A percentile compares a stretch with the other conserved stretches of the same genome.
Conservation (phyloP, 805 yeast genomes). For the Groenewaldozyma salmanticensis region DNA sequence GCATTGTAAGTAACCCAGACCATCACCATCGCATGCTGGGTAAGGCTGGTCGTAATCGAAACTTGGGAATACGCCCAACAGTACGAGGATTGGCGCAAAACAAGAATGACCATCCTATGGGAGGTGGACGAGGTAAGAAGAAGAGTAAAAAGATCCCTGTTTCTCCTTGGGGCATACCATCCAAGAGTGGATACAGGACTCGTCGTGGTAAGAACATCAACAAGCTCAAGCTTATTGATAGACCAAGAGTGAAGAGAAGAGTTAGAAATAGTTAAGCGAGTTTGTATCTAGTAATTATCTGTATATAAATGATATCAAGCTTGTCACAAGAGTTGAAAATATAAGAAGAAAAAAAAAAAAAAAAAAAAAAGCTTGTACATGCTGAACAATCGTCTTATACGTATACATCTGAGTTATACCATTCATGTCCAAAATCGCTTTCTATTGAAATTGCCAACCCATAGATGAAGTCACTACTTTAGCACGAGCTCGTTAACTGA, state of each 20-base stretch:
- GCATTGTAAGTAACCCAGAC: slow-evolving; percentile 85
- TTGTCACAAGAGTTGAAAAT: too few relatives aligned
- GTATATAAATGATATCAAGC: too few relatives aligned
- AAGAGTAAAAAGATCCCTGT: slow-evolving; percentile 90
- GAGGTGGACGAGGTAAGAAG: slow-evolving; percentile 99
- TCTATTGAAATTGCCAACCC: too few relatives aligned
- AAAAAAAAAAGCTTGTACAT: too few relatives aligned
- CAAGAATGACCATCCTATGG: slow-evolving; percentile 95
- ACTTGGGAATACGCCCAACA: slow-evolving; percentile 86
- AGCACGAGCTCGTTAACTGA: too few relatives aligned
- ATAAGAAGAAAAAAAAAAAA: too few relatives aligned
- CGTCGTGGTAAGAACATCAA: slow-evolving; percentile 83
- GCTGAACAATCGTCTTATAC: too few relatives aligned
- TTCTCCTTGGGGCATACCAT: slow-evolving; percentile 92
- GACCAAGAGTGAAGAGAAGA: slow-evolving; percentile 65
- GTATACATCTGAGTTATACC: too few relatives aligned
- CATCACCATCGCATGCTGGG: slow-evolving; percentile 86
- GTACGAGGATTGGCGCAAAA: slow-evolving; percentile 99
- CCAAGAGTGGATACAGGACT: slow-evolving; percentile 89
- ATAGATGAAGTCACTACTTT: too few relatives aligned
- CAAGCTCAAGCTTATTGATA: slow-evolving; percentile 77
- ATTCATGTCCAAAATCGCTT: too few relatives aligned
- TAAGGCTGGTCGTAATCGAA: slow-evolving; percentile 92
- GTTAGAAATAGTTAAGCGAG: background rate
- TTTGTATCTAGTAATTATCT: too few relatives aligned